phyloP scores from a whole-genome alignment of 2,329 filamentous ascomycete genomes.

The Neofusicoccum ribis region DNA sequence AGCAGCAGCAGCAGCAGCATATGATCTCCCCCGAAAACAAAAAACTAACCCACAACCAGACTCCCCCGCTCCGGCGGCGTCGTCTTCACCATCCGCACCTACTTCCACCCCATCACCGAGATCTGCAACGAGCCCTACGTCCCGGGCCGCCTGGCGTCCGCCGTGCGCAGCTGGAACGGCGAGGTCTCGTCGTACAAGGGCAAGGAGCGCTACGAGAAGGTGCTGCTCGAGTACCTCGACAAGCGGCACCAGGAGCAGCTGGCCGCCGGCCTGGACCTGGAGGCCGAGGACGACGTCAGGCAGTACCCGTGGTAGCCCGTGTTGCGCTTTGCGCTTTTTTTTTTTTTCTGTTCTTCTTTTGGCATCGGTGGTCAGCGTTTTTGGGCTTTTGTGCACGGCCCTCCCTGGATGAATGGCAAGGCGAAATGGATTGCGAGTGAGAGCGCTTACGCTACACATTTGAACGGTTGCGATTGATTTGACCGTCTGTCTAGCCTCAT shows the following conservation, averaged over 20 bases:
- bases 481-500: no score
- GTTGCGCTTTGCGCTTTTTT: not conserved
- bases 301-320: conserved; percentile 60
- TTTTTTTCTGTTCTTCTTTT: not conserved
- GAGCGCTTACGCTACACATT: no score
- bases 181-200: conserved; percentile 79
- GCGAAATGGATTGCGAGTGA: no score
- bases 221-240: conserved; percentile 76
- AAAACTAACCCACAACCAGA: conserved; percentile 24
- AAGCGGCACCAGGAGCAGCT: conserved; percentile 72
- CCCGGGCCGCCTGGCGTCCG: conserved; percentile 74
- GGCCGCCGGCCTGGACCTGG: conserved; percentile 62
- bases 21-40: no score
- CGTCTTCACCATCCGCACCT: conserved; percentile 77
- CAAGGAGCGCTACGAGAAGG: conserved; percentile 68
- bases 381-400: not conserved
- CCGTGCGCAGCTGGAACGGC: conserved; percentile 77
- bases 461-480: no score
- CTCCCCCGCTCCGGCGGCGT: conserved; percentile 49
- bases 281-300: conserved; percentile 60
- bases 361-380: not conserved
- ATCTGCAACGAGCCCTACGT: conserved; percentile 73
- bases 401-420: no score
- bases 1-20: no score
- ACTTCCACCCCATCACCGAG: conserved; percentile 71